A percentile compares a stretch with the other conserved stretches of the same genome.
phyloP scores from a whole-genome alignment of 169 alveolate species.

The Cystoisospora suis region DNA sequence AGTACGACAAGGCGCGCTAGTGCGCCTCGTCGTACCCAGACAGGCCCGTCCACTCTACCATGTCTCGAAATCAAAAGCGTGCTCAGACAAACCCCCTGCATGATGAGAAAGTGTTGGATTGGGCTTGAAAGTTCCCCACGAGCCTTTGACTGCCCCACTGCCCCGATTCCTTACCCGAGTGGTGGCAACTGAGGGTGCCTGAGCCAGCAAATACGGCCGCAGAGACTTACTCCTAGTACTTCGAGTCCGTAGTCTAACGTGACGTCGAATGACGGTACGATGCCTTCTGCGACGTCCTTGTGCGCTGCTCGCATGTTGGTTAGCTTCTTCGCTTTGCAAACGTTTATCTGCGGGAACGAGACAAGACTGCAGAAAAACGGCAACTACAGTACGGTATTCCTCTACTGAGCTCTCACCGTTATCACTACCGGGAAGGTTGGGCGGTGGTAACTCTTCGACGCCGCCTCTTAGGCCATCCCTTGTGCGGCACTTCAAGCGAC shows the following conservation, averaged over 20 bases:
- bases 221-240: slow-evolving; percentile 24
- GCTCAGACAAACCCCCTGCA: not conserved
- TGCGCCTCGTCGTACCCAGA: too few relatives aligned
- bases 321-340: slow-evolving; percentile 50
- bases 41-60: not conserved
- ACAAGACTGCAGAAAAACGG: not conserved
- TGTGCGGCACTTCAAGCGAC: not conserved
- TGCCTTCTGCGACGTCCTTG: slow-evolving; percentile 39
- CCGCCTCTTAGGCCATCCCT: not conserved
- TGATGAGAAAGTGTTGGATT: too few relatives aligned
- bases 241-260: slow-evolving; percentile 43
- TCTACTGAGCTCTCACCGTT: too few relatives aligned
- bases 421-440: too few relatives aligned
- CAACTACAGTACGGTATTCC: too few relatives aligned
- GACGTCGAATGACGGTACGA: slow-evolving; percentile 37
- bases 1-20: too few relatives aligned
- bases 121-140: too few relatives aligned
- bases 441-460: too few relatives aligned
- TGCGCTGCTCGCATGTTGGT: slow-evolving; percentile 52
- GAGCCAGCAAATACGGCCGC: not conserved
- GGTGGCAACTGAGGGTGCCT: not conserved
- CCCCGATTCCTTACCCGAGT: not conserved
- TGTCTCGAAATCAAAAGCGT: not conserved
- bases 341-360: slow-evolving; percentile 21
- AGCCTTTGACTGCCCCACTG: not conserved